Base-by-base conservation (phyloP, 1,284 basidiomycete genomes). In the Trametes polyzona region DNA sequence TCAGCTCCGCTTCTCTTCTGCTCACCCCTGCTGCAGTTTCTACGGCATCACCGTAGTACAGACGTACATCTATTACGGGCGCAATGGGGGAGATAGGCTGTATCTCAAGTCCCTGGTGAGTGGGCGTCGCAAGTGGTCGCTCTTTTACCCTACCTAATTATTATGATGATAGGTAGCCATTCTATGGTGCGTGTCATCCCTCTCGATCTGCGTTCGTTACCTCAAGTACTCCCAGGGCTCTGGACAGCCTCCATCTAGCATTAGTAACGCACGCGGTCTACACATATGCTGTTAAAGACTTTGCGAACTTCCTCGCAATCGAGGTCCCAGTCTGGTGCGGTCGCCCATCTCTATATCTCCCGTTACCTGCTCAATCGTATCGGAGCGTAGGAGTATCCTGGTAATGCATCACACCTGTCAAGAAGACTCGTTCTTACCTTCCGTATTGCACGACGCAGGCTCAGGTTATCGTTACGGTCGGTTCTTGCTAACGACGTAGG, bases 11-110 rank as follows among this genome's bases (percentile, higher is more conserved):
- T 23, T 39, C 21, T 6, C 35, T 14, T 24, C 5, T 4, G 5
- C 47, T 53, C 12, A 56, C 11, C 4, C 11, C 12, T 4, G 5
- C 8, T 24, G 4, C 29, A 69, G 68, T 23, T 46, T 69, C 16
- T 69, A 66, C 41, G 68, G 68, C 2, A 59, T 67, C 29, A 68
- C 63, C 2, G 58, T 63, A 23, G 47, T 68, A 7, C 68, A 69
- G 44, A 64, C 65, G 4, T 65, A 61, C 39, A 61, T 64, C 24
- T 69, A 68, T 54, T 69, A 57, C 47, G 61, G 58, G 35, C 61
- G 59, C 23, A 58, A 59, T n/a, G 43, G 48, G 16, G 29, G 49
- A 10, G 67, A 69, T 46, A 58, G 63, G 19, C n/a, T 21, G 16
- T 57, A 55, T 35, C 41, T 69, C 39, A 64, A 63, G 48, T 47